A percentile compares a stretch with the other conserved stretches of the same genome.
Evolutionary conservation across 2,329 filamentous ascomycete genomes (phyloP).

Genomic region (Penicillium carneum): DNA sequence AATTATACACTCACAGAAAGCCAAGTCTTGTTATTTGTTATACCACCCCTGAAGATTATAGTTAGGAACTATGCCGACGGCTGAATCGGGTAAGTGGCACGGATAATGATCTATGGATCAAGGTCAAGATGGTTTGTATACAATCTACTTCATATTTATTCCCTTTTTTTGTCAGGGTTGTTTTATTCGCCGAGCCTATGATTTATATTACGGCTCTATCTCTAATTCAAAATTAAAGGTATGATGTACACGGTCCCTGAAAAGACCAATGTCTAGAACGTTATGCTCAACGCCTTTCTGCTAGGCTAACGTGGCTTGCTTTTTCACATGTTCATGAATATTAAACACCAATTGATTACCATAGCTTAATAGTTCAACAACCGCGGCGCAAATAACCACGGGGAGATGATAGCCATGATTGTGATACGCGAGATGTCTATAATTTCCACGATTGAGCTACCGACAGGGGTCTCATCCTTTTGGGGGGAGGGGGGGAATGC

Average conservation of each 20-base stretch:
- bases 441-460: slow-evolving; percentile 21
- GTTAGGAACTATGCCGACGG: slow-evolving; percentile 12
- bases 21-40: background rate
- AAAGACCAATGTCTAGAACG: background rate
- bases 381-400: background rate
- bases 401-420: background rate
- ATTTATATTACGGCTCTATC: background rate
- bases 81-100: slow-evolving; percentile 25
- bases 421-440: slow-evolving; percentile 6
- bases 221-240: background rate
- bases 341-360: background rate
- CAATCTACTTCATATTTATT: background rate
- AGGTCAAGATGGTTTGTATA: background rate
- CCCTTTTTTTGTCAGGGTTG: background rate
- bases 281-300: background rate
- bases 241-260: background rate
- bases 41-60: slow-evolving; percentile 24
- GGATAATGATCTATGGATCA: slow-evolving; percentile 20
- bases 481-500: background rate
- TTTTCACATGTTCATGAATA: slow-evolving; percentile 8
- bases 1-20: slow-evolving; percentile 1
- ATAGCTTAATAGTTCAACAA: background rate
- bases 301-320: slow-evolving; percentile 4
- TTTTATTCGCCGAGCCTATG: no score
- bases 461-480: slow-evolving; percentile 11